Conservation (phyloP, 352 stramenopile species). For the Stramenopiles sp. region DNA sequence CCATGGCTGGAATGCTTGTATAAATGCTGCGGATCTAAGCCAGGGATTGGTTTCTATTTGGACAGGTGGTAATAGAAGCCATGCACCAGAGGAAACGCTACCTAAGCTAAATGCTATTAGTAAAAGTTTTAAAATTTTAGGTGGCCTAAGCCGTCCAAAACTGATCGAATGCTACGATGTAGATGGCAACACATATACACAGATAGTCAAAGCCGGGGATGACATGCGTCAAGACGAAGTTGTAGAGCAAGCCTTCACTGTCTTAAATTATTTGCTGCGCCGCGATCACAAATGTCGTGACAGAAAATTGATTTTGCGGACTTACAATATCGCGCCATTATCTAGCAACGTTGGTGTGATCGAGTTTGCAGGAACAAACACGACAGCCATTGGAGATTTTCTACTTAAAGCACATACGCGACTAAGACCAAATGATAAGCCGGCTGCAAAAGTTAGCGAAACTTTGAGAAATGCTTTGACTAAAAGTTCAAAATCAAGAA, state of each 20-base stretch:
- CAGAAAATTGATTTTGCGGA: conserved; percentile 64
- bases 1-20: not conserved
- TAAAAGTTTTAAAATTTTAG: not conserved
- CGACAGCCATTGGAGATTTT: not conserved
- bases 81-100: not conserved
- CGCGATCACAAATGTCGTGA: conserved; percentile 57
- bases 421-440: not conserved
- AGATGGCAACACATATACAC: conserved; percentile 93
- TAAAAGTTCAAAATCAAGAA: not conserved
- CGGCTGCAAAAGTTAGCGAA: not conserved
- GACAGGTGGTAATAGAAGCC: not conserved
- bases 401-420: not conserved
- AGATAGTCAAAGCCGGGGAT: conserved; percentile 97
- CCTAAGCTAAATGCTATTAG: not conserved
- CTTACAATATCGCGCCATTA: conserved; percentile 81
- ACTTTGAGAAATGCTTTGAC: not conserved
- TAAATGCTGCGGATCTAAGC: not conserved
- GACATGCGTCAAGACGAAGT: conserved; percentile 96
- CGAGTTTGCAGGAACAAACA: not conserved
- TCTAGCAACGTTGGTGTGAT: conserved; percentile 18
- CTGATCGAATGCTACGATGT: not conserved
- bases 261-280: conserved; percentile 95
- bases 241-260: conserved; percentile 96
- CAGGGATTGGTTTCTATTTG: not conserved
- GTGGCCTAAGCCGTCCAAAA: not conserved